Evolutionary conservation across 225 moss, liverwort and hornwort species (phyloP), one percentile per base, ranked within the genome.

Genomic region (Neckera pumila): DNA sequence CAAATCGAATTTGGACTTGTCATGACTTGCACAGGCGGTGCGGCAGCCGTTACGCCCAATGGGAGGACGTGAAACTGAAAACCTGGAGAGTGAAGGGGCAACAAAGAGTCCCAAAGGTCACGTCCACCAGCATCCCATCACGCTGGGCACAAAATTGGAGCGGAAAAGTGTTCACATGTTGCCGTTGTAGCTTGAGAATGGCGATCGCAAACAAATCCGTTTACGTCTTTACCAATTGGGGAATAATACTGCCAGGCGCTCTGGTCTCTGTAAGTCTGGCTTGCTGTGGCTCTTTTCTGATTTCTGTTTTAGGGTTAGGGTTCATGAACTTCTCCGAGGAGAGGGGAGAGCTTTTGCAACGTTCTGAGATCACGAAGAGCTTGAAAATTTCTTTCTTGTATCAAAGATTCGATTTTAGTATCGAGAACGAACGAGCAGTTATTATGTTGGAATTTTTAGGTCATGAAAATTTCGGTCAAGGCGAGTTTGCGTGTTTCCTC

Each of bases 121-220:
- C 93, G 91, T 90, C 90, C 82, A 84, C 84, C 72, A 81, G 88
- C 81, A 84, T 86, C 85, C 66, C 90, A 86, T 91, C 87, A 79
- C 75, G 36, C 43, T 31, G 63, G 85, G 64, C 70, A 64, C 30
- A 64, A 34, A 81, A 84, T 88, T 88, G 84, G 71, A 89, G 88
- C 64, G 62, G 81, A 34, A 13, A 74, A 85, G 28, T 38, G 72
- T 87, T 82, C 65, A 8, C 62, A 49, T 87, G 54, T 69, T 83
- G 82, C 82, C 61, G 74, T 53, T 64, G 72, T 73, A 74, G 89
- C 74, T 69, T 64, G 86, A 91, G 91, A 53, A 89, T 91, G 93
- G 88, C 80, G 91, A 88, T 90, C 76, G 88, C 89, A 62, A 38
- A 38, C 75, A 40, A 87, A 74, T 87, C 73, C 78, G 56, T 89